Conservation (phyloP, 192 early-diverging fungal species). For the Linnemannia hyalina region DNA sequence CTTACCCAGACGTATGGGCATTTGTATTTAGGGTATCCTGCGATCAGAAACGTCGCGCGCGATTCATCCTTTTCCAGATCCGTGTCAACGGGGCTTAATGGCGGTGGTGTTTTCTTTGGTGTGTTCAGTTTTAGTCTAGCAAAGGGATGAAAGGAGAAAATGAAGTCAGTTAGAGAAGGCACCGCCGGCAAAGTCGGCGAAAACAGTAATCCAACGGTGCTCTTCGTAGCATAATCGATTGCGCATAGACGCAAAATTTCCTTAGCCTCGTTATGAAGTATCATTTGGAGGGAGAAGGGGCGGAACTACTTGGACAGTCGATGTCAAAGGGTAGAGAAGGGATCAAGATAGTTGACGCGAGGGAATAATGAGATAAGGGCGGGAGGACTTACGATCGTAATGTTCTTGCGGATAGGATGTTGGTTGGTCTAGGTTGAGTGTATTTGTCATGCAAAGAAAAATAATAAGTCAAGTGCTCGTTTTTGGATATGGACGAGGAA, state of each 20-base stretch:
- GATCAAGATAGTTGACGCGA: neutral
- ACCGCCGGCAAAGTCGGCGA: neutral
- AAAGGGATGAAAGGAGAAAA: neutral
- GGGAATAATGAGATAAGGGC: neutral
- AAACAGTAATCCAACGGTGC: constrained; percentile 1
- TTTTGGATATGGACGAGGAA: neutral
- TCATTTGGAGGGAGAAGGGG: neutral
- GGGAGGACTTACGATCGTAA: constrained; percentile 32
- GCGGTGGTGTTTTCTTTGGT: constrained; percentile 27
- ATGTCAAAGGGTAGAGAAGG: neutral
- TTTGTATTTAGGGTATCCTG: constrained; percentile 77
- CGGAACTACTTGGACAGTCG: neutral
- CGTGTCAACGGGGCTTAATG: constrained; percentile 54
- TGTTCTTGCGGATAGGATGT: constrained; percentile 43
- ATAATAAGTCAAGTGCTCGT: constrained; percentile 25
- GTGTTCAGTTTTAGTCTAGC: constrained; percentile 33
- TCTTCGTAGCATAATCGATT: neutral
- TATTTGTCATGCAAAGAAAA: constrained; percentile 10
- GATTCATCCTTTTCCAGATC: constrained; percentile 63
- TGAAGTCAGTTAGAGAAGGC: neutral
- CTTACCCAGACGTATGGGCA: constrained; percentile 81
- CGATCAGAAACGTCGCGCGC: constrained; percentile 72
- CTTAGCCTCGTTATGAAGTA: neutral
- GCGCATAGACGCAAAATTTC: neutral
- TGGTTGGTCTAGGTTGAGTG: constrained; percentile 30